Evolutionary conservation across 2,329 filamentous ascomycete genomes (phyloP).

Genomic region (Fusarium sp.): DNA sequence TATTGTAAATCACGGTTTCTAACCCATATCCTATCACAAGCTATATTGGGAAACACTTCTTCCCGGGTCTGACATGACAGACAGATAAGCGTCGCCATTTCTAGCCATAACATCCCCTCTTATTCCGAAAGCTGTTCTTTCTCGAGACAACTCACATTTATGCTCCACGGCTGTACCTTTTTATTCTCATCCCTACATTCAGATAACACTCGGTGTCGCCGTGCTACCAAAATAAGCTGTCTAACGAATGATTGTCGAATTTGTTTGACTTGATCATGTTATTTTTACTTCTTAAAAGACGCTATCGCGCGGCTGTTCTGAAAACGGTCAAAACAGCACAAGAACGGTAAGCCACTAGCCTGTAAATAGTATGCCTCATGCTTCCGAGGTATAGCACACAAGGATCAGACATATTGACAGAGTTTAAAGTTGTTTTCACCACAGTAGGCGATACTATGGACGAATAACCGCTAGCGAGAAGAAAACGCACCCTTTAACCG

Average conservation of each 20-base stretch:
- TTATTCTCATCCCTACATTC: fast-evolving
- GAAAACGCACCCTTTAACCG: background rate
- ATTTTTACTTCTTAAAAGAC: background rate
- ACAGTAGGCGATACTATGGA: background rate
- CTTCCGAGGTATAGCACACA: fast-evolving
- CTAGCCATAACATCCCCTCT: background rate
- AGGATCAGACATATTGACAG: background rate
- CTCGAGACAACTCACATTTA: background rate
- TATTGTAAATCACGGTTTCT: fast-evolving
- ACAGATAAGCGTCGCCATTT: background rate
- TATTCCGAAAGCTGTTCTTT: background rate
- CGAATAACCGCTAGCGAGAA: background rate
- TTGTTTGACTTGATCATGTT: background rate
- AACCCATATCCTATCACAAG: no score
- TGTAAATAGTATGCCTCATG: background rate
- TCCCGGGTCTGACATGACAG: background rate
- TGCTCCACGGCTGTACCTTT: fast-evolving
- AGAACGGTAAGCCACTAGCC: background rate
- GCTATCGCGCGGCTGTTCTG: background rate
- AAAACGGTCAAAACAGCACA: background rate
- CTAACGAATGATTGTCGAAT: background rate
- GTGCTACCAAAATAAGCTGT: fast-evolving
- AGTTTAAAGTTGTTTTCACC: background rate
- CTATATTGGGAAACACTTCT: no score
- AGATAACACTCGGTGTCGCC: fast-evolving